Base-by-base conservation (phyloP, 2,329 filamentous ascomycete genomes). In the Aspergillus intermedius region DNA sequence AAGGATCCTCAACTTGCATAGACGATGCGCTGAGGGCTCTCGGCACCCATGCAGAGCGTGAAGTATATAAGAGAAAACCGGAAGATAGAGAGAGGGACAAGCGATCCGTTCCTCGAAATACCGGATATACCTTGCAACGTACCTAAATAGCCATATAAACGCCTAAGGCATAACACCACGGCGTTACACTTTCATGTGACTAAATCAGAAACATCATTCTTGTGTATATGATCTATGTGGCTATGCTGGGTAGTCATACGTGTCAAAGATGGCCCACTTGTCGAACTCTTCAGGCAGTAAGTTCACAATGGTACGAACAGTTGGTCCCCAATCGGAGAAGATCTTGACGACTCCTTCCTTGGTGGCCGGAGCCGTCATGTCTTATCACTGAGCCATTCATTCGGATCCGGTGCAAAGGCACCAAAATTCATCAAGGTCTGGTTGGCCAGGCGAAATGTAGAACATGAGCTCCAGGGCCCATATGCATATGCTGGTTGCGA, bases 241-340 rank as follows among this genome's bases (percentile, higher is more conserved):
- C 5, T 69, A 67, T 12, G 72, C 72, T 0, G 76, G 76, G 5
- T 70, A 60, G 17, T 77, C 74, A 17, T 46, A 48, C 9, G 44
- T 47, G 63, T 81, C 77, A 60, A 80, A 81, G 3, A 82, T 68
- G 2, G 73, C 78, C 78, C 78, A 82, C 49, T 77, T 76, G 47
- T 79, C 76, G 7, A 75, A 60, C 42, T 65, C 52, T 12, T 77
- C 73, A 3, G 77, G 73, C 53, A 83, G 69, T 21, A 79, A 58
- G 61, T 55, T 46, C 10, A 60, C 49, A 9, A 58, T 47, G 0
- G 6, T 64, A 5, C 45, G 44, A 4, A 55, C 76, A 8, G 86
- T 80, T 0, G 83, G 79, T 13, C 28, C 28, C 28, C 28, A 32
- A 32, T 32, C 28, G 12, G 28, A 32, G 28, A 32, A 32, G 12